phyloP scores from a whole-genome alignment of 345 rosid species.

The Salix dunnii region DNA sequence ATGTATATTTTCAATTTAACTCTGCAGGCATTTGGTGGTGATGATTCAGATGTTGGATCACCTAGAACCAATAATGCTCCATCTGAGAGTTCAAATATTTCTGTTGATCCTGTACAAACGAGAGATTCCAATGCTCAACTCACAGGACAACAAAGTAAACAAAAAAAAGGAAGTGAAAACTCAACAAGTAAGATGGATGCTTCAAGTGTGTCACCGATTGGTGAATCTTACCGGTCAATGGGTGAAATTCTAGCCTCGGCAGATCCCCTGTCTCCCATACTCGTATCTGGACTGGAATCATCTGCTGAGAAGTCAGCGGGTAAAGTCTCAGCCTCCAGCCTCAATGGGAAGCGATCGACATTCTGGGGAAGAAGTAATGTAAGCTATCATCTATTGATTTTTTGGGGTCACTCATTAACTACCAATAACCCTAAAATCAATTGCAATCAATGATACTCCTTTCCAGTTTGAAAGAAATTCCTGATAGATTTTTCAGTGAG shows the following conservation, averaged over 20 bases:
- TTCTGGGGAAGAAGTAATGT: constrained; percentile 96
- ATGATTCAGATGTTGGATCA: constrained; percentile 76
- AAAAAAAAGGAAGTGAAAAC: constrained; percentile 48
- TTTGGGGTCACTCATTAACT: background rate
- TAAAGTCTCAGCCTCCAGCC: constrained; percentile 61
- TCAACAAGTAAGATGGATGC: constrained; percentile 40
- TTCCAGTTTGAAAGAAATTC: background rate
- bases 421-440: background rate
- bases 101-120: constrained; percentile 35
- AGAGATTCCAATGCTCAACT: constrained; percentile 44
- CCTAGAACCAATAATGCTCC: constrained; percentile 46
- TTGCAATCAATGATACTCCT: background rate
- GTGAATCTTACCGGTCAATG: constrained; percentile 71
- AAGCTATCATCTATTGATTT: constrained; percentile 34
- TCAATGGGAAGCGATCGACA: constrained; percentile 56
- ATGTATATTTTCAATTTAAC: constrained; percentile 9
- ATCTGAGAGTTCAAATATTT: constrained; percentile 42
- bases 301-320: constrained; percentile 54
- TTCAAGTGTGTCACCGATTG: constrained; percentile 44
- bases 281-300: constrained; percentile 54
- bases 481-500: background rate
- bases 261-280: constrained; percentile 53
- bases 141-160: constrained; percentile 53
- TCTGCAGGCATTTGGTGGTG: constrained; percentile 77
- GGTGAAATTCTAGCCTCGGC: constrained; percentile 64